Base-by-base conservation (phyloP, 164 flowering plant species). In the Berberis thunbergii region DNA sequence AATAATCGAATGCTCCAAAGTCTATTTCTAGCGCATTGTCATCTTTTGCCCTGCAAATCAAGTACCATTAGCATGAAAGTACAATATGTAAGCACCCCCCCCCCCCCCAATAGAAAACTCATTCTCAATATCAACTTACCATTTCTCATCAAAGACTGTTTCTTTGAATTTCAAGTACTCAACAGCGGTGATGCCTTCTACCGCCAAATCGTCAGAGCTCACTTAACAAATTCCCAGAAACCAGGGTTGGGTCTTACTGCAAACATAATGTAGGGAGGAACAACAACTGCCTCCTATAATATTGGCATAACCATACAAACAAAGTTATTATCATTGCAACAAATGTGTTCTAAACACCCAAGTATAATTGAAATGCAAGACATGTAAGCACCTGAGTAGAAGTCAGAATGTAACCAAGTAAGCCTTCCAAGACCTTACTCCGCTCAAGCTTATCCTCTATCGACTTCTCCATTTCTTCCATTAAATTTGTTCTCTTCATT, bases 231-330 rank as follows among this genome's bases (percentile, higher is more conserved):
- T 61, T 91, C 96, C 97, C 96, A 91, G 62, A 77, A 81, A 38
- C 99, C 99, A 5, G 97, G 99, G 75, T 70, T 87, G 4, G 94
- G 90, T 63, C 99, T 82, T 2, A 84, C 84, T 0, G 97, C 93
- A 41, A 95, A 81, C 0, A 92, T 96, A 49, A 95, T 74, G 54
- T 74, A 59, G 0, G 99, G 99, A 54, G 99, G 97, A 71, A 87
- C 83, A 57, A 88, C 89, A 41, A 87, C 89, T 41, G 97, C 97
- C 79, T 91, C 97, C 99, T 91, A 83, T 72, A 73, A 40, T 55
- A 41, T 57, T 26, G 5, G 62, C 26, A 53, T 3, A 26, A 26
- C 26, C 26, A 26, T 26, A 26, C 26, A 26, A 26, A 26, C 26
- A 0, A 26, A 26, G 26, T 26, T 26, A 26, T 26, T 26, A 26